Percentiles rank a stretch among this genome's conserved stretches.
Conservation (phyloP, 2,329 filamentous ascomycete species). For the Penicillium sp. region DNA sequence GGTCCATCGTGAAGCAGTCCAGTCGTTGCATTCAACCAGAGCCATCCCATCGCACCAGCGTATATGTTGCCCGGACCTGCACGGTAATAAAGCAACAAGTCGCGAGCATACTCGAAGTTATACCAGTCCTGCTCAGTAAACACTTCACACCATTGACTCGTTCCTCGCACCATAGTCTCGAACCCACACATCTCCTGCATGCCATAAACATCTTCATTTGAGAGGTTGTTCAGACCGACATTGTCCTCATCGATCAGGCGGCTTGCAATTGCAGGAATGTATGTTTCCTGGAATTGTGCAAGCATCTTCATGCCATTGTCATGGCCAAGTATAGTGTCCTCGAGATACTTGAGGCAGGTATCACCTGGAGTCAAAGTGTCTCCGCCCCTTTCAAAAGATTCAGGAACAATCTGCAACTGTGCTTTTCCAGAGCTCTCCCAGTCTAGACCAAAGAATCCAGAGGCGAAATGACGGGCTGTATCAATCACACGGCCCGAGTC, state of each 20-base stretch:
- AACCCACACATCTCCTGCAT: conserved; percentile 58
- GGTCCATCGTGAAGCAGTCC: conserved; percentile 41
- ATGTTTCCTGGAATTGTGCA: conserved; percentile 40
- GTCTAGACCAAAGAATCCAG: conserved; percentile 48
- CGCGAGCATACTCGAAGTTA: conserved; percentile 51
- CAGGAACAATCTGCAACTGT: conserved; percentile 46
- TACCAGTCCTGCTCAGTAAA: conserved; percentile 49
- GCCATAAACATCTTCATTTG: conserved; percentile 44
- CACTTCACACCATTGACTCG: conserved; percentile 49
- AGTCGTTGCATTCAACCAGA: conserved; percentile 52
- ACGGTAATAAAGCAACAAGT: conserved; percentile 52
- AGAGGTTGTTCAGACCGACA: conserved; percentile 35
- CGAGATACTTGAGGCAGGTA: conserved; percentile 34
- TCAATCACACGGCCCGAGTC: conserved; percentile 48
- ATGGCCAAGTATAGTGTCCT: conserved; percentile 39
- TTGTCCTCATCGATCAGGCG: conserved; percentile 32
- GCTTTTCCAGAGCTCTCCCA: conserved; percentile 34
- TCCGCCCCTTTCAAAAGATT: conserved; percentile 42
- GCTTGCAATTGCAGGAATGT: conserved; percentile 40
- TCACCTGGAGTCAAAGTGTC: conserved; percentile 51
- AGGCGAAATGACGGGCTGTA: conserved; percentile 48
- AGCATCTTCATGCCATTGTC: conserved; percentile 45
- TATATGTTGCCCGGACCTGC: conserved; percentile 51
- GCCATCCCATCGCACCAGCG: conserved; percentile 47
- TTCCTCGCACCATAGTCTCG: conserved; percentile 47